Evolutionary conservation across 805 yeast genomes (phyloP).

Genomic region (Myxozyma mucilagina): DNA sequence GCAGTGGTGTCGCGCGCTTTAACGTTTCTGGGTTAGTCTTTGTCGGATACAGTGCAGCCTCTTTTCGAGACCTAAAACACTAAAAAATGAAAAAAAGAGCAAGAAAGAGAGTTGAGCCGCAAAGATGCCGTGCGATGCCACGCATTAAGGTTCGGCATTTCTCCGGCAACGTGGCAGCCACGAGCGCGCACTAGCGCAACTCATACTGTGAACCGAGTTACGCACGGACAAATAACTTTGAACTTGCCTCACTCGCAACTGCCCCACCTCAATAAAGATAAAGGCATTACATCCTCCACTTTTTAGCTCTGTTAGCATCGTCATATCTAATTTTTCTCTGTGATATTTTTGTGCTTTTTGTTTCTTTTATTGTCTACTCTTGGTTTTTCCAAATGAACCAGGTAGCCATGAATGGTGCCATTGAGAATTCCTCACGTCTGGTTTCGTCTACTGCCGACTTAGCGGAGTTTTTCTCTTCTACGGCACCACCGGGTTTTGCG

Average conservation of each 20-base stretch:
- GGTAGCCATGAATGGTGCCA: not conserved
- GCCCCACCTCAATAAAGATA: not conserved
- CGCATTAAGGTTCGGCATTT: not conserved
- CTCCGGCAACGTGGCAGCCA: constrained; percentile 16
- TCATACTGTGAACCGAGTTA: not conserved
- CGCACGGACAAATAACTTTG: not conserved
- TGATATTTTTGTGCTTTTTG: too few relatives aligned
- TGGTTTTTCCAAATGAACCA: too few relatives aligned
- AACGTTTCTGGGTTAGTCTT: not conserved
- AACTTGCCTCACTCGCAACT: not conserved
- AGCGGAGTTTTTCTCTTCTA: constrained; percentile 8
- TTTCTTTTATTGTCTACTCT: too few relatives aligned
- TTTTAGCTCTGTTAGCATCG: too few relatives aligned
- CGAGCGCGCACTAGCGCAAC: constrained; percentile 1
- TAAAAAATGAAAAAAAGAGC: too few relatives aligned
- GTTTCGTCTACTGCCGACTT: constrained; percentile 3
- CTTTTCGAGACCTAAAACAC: too few relatives aligned
- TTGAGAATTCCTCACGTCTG: not conserved
- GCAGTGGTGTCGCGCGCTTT: constrained; percentile 12
- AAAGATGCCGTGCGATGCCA: not conserved
- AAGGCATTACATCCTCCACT: too few relatives aligned
- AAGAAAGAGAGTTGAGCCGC: too few relatives aligned
- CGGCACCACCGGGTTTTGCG: constrained; percentile 10
- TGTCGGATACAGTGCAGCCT: too few relatives aligned
- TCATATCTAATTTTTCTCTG: too few relatives aligned